These are phyloP conservation scores for Vitis riparia DNA, from an alignment of 164 flowering plant species.

Conservation along the genomic window DNA sequence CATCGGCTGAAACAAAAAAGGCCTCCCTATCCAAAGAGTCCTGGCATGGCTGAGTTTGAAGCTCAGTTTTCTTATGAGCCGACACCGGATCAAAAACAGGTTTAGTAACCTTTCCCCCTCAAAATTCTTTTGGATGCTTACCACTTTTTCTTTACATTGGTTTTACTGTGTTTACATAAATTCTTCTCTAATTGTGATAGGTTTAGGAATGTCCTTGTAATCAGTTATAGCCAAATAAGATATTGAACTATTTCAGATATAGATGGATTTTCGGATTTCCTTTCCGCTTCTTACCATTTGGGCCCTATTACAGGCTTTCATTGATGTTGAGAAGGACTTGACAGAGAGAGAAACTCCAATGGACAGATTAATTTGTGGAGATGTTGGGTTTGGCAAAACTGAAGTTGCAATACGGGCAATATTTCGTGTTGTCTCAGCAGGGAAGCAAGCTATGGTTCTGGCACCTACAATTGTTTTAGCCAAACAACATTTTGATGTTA, in stretches of 20 bases:
- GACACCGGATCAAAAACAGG: slow-evolving; percentile 94
- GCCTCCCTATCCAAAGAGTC: slow-evolving; percentile 73
- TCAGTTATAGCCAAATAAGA: too few species aligned
- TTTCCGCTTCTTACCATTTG: slow-evolving; percentile 13
- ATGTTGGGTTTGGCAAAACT: slow-evolving; percentile 99
- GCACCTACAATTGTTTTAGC: slow-evolving; percentile 99
- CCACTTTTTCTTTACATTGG: too few species aligned
- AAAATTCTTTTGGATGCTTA: too few species aligned
- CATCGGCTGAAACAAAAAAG: slow-evolving; percentile 86
- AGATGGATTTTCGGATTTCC: neutral
- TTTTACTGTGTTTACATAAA: too few species aligned
- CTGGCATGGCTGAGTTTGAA: slow-evolving; percentile 57
- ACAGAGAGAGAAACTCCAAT: slow-evolving; percentile 95
- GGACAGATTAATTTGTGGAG: slow-evolving; percentile 97
- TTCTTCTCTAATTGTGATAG: too few species aligned
- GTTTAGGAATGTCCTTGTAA: too few species aligned
- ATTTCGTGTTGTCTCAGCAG: slow-evolving; percentile 81
- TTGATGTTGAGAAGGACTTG: slow-evolving; percentile 89
- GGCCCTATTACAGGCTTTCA: slow-evolving; percentile 65
- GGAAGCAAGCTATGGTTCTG: slow-evolving; percentile 96
- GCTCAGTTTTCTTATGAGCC: slow-evolving; percentile 83
- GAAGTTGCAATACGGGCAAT: slow-evolving; percentile 98
- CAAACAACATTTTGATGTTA: slow-evolving; percentile 89
- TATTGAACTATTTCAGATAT: neutral
- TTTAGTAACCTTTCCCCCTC: slow-evolving; percentile 9